Conservation (phyloP, 495 filamentous ascomycete genomes). For the Xylaria flabelliformis region DNA sequence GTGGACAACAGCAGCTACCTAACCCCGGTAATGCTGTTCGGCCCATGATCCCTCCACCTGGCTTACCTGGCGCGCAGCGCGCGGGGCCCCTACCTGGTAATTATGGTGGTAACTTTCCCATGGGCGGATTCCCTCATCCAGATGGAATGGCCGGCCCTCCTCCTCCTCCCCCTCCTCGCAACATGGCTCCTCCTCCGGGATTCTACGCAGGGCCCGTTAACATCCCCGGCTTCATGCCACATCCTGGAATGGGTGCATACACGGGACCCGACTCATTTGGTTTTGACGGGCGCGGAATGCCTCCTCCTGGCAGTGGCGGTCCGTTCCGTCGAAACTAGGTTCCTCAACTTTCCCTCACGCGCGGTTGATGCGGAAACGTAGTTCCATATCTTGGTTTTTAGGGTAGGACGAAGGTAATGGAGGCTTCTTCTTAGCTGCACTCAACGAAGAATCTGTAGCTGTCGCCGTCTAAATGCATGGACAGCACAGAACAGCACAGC, state of each 20-base stretch:
- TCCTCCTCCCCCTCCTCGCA: conserved; percentile 33
- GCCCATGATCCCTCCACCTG: conserved; percentile 61
- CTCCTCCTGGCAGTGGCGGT: conserved; percentile 44
- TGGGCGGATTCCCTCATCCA: conserved; percentile 49
- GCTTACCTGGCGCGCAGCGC: conserved; percentile 51
- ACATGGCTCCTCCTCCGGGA: conserved; percentile 44
- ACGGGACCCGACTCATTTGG: conserved; percentile 54
- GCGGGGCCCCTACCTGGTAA: conserved; percentile 53
- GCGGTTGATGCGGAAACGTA: neutral
- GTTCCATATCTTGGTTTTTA: conserved; percentile 4
- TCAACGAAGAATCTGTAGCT: neutral
- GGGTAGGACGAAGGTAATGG: neutral
- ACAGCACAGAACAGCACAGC: neutral
- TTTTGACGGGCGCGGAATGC: conserved; percentile 53
- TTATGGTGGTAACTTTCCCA: conserved; percentile 58
- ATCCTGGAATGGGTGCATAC: conserved; percentile 55
- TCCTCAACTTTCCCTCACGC: neutral
- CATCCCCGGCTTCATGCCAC: conserved; percentile 46
- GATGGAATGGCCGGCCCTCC: conserved; percentile 49
- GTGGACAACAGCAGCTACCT: conserved; percentile 48
- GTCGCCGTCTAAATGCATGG: neutral
- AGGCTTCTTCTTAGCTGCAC: neutral
- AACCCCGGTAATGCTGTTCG: conserved; percentile 42
- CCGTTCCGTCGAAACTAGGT: conserved; percentile 43
- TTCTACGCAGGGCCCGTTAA: conserved; percentile 52